Conservation (phyloP, 768 basidiomycete genomes). For the Inosperma sp. region DNA sequence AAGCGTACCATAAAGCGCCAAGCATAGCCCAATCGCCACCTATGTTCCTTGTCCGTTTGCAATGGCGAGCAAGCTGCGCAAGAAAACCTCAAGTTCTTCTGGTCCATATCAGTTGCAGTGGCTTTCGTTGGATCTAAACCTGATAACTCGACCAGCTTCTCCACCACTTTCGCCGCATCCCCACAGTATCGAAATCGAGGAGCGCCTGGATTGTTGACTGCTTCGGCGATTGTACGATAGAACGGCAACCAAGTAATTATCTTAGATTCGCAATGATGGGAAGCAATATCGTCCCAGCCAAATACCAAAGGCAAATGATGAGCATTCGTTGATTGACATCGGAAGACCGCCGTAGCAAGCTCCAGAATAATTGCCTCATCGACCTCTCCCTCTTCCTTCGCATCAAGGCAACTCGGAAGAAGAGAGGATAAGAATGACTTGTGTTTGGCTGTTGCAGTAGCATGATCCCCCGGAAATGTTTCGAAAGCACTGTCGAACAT, state of each 20-base stretch:
- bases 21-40: background rate
- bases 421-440: no score
- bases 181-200: constrained; percentile 1
- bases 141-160: constrained; percentile 2
- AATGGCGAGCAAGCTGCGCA: background rate
- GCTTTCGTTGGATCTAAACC: constrained; percentile 8
- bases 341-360: constrained; percentile 6
- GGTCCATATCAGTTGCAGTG: constrained; percentile 13
- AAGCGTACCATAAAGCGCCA: constrained; percentile 4
- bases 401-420: background rate
- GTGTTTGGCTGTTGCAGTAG: background rate
- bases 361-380: background rate
- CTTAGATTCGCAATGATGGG: constrained; percentile 7
- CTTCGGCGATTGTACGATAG: background rate
- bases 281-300: constrained; percentile 5
- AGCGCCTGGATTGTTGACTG: background rate
- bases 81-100: constrained; percentile 10
- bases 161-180: background rate
- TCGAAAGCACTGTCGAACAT: background rate
- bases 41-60: background rate
- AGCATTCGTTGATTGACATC: background rate
- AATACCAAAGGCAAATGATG: background rate
- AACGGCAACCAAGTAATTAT: no score
- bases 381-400: constrained; percentile 1
- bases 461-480: background rate